These are phyloP conservation scores for Fusarium sp. DNA, from an alignment of 2,329 filamentous ascomycete genomes.

Conservation along the genomic window DNA sequence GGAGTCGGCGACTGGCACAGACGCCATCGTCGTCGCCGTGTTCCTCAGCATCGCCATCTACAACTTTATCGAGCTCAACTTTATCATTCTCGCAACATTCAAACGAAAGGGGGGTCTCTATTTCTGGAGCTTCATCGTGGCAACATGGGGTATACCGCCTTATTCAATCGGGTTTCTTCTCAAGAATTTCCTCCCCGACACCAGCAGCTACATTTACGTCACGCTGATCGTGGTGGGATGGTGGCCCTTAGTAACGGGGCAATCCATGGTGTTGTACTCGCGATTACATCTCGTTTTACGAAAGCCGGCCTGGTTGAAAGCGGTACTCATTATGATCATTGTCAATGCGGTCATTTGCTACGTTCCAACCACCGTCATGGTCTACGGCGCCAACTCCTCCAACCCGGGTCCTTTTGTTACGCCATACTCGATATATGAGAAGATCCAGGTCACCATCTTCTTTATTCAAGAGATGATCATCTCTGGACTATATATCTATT, in stretches of 20 bases:
- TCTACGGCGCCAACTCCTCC: constrained; percentile 57
- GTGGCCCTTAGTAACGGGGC: constrained; percentile 65
- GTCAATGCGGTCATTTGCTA: constrained; percentile 57
- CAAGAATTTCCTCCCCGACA: constrained; percentile 43
- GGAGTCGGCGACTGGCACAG: constrained; percentile 7
- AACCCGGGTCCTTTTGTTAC: constrained; percentile 33
- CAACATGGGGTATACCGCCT: constrained; percentile 46
- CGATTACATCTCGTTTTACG: constrained; percentile 66
- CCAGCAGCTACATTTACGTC: constrained; percentile 29
- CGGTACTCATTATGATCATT: constrained; percentile 65
- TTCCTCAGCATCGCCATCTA: constrained; percentile 44
- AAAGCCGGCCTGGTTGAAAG: constrained; percentile 56
- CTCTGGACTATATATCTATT: constrained; percentile 61
- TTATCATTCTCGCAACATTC: constrained; percentile 47
- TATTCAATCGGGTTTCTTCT: constrained; percentile 56
- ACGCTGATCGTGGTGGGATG: constrained; percentile 46
- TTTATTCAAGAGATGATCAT: constrained; percentile 63
- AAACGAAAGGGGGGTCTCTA: constrained; percentile 47
- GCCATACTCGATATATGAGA: constrained; percentile 58
- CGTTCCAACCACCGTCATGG: constrained; percentile 62
- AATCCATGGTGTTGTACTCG: constrained; percentile 68
- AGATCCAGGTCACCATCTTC: constrained; percentile 63
- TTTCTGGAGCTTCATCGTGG: constrained; percentile 50
- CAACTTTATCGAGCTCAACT: constrained; percentile 48
- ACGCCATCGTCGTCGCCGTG: constrained; percentile 34